Percentiles rank a stretch among this genome's conserved stretches.
phyloP scores from a whole-genome alignment of 352 stramenopile genomes.

The Pythium volutum region DNA sequence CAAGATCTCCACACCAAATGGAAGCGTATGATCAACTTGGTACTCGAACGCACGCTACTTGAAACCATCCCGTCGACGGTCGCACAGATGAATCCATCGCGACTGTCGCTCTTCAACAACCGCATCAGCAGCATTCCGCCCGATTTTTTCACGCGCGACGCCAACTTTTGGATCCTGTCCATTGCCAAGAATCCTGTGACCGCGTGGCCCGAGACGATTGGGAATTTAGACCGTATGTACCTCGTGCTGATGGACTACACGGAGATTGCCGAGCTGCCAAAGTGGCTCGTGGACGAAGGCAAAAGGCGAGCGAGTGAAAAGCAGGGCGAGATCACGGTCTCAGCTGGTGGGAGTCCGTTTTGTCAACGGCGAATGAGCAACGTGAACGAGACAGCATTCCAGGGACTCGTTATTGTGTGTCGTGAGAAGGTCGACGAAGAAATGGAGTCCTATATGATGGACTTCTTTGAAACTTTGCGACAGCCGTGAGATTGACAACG shows the following conservation, averaged over 20 bases:
- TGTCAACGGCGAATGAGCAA: neutral
- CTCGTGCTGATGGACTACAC: conserved; percentile 24
- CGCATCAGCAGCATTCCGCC: conserved; percentile 8
- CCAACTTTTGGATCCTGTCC: conserved; percentile 11
- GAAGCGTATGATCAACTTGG: conserved; percentile 14
- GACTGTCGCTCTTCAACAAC: conserved; percentile 18
- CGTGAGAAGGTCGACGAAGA: conserved; percentile 14
- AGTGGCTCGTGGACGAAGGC: conserved; percentile 16
- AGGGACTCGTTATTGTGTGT: conserved; percentile 9
- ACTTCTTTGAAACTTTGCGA: neutral
- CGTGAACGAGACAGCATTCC: neutral
- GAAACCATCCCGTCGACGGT: conserved; percentile 1
- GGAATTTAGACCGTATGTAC: neutral
- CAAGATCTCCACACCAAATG: conserved; percentile 19
- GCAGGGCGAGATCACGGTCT: conserved; percentile 9
- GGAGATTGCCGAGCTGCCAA: conserved; percentile 5
- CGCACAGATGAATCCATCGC: conserved; percentile 6
- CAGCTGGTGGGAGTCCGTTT: conserved; percentile 14
- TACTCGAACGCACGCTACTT: conserved; percentile 7
- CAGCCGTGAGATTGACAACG: conserved; percentile 4
- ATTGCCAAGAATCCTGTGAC: conserved; percentile 13
- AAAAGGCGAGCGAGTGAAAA: neutral
- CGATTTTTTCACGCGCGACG: conserved; percentile 1
- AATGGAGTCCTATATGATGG: conserved; percentile 13
- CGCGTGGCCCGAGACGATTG: neutral